A percentile compares a stretch with the other conserved stretches of the same genome.
Evolutionary conservation across 306 rosid species (phyloP).

Genomic region (Castanospermum australe): DNA sequence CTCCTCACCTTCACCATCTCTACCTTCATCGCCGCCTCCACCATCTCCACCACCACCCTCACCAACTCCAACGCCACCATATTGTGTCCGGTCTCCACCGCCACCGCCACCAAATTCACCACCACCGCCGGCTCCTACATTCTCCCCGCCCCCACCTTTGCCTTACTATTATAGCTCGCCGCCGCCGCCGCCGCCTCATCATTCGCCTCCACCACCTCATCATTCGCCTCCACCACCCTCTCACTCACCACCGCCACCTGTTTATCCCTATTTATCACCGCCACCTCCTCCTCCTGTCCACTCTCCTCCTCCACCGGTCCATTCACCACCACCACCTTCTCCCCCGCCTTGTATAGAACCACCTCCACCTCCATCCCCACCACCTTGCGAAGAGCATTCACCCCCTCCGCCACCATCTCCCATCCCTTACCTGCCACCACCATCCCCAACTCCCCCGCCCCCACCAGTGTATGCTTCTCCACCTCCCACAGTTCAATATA

Average conservation of each 20-base stretch:
- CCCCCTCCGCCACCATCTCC: conserved; percentile 38
- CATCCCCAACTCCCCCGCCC: conserved; percentile 28
- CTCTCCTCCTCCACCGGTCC: conserved; percentile 51
- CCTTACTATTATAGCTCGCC: conserved; percentile 45
- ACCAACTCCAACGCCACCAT: conserved; percentile 14
- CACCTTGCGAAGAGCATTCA: conserved; percentile 18
- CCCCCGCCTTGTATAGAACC: conserved; percentile 62
- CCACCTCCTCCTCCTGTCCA: conserved; percentile 63
- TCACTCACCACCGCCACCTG: conserved; percentile 51
- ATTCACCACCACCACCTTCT: conserved; percentile 51
- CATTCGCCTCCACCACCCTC: conserved; percentile 42
- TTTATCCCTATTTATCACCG: conserved; percentile 48
- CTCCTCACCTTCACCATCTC: conserved; percentile 33
- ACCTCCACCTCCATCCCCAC: conserved; percentile 60
- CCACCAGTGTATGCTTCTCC: conserved; percentile 28
- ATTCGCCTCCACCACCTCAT: conserved; percentile 38
- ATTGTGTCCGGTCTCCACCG: conserved; percentile 13
- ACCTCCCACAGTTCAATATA: conserved; percentile 35
- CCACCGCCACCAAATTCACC: conserved; percentile 35
- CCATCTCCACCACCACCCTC: conserved; percentile 7
- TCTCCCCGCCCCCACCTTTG: conserved; percentile 29
- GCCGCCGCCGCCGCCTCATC: conserved; percentile 45
- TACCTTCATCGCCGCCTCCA: conserved; percentile 12
- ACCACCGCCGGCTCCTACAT: conserved; percentile 31
- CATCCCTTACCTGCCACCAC: conserved; percentile 25